phyloP scores from a whole-genome alignment of 495 filamentous ascomycete species.

The Penicillium macrosclerotiorum region DNA sequence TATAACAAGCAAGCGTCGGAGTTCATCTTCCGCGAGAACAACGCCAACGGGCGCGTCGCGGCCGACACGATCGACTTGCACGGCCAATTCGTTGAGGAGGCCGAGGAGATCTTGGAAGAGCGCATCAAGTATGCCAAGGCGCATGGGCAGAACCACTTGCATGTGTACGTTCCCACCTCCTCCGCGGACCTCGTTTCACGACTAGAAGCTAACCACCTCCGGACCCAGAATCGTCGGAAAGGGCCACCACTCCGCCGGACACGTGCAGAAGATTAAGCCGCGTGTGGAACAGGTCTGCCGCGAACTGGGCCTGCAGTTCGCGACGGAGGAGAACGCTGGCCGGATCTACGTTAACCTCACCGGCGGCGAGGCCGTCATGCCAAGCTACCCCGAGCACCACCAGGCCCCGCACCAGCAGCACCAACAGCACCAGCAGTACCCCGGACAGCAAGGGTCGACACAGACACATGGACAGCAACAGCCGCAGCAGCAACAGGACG shows the following conservation, averaged over 20 bases:
- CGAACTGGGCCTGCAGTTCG: constrained; percentile 76
- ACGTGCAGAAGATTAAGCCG: constrained; percentile 89
- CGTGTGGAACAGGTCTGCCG: constrained; percentile 80
- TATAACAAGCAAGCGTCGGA: constrained; percentile 90
- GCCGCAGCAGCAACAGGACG: constrained; percentile 49
- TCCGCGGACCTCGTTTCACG: neutral
- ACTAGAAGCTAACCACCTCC: neutral
- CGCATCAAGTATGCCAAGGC: constrained; percentile 71
- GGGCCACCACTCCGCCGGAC: constrained; percentile 78
- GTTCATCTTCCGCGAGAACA: constrained; percentile 93
- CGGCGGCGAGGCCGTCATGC: constrained; percentile 58
- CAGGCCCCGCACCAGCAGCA: constrained; percentile 29
- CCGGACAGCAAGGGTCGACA: constrained; percentile 39
- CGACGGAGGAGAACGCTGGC: constrained; percentile 83
- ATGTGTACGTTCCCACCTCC: constrained; percentile 52
- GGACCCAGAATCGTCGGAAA: constrained; percentile 84
- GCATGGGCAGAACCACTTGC: constrained; percentile 71
- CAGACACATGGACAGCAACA: constrained; percentile 28
- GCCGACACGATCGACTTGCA: constrained; percentile 91
- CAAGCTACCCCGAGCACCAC: constrained; percentile 39
- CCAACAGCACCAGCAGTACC: constrained; percentile 35
- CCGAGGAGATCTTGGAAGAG: constrained; percentile 81
- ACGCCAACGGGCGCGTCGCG: constrained; percentile 63
- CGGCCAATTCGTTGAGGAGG: constrained; percentile 90
- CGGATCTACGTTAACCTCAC: constrained; percentile 72